Conservation (phyloP, 1,284 basidiomycete genomes). For the Apiotrichum laibachii region DNA sequence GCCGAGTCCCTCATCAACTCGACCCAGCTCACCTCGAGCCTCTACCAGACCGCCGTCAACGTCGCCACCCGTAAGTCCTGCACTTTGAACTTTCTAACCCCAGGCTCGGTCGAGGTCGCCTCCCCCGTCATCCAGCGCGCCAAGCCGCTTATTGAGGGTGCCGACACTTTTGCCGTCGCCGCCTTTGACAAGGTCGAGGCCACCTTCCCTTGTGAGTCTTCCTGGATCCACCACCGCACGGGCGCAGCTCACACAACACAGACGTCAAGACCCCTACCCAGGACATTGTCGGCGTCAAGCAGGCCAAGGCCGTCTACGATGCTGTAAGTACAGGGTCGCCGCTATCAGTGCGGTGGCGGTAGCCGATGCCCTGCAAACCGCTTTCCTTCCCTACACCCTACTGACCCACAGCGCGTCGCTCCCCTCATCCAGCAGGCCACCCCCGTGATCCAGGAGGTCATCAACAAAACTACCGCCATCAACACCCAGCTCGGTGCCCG, state of each 20-base stretch:
- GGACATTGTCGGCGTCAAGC: conserved; percentile 49
- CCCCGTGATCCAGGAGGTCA: conserved; percentile 42
- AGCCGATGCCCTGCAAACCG: neutral
- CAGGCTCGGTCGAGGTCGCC: conserved; percentile 46
- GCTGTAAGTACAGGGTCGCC: conserved; percentile 27
- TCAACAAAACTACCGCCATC: conserved; percentile 43
- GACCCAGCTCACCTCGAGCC: conserved; percentile 38
- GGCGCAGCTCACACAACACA: conserved; percentile 12
- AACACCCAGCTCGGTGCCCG: conserved; percentile 41
- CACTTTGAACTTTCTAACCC: neutral
- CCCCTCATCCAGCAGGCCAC: conserved; percentile 36
- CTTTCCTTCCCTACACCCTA: neutral
- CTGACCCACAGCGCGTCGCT: conserved; percentile 34
- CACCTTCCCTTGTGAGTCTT: conserved; percentile 47
- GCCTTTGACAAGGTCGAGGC: conserved; percentile 49
- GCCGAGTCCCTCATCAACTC: conserved; percentile 48
- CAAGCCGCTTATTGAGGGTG: conserved; percentile 47
- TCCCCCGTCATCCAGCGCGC: conserved; percentile 44
- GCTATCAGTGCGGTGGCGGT: neutral
- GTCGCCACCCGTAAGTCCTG: conserved; percentile 43
- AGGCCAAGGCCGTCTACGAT: conserved; percentile 49
- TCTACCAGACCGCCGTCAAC: conserved; percentile 44
- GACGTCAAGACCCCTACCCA: conserved; percentile 51
- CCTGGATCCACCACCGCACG: neutral
- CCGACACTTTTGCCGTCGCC: conserved; percentile 48